A percentile compares a stretch with the other conserved stretches of the same genome.
These are phyloP conservation scores for Pseudogymnoascus pannorum DNA, from an alignment of 2,329 filamentous ascomycete genomes.

Conservation along the genomic window DNA sequence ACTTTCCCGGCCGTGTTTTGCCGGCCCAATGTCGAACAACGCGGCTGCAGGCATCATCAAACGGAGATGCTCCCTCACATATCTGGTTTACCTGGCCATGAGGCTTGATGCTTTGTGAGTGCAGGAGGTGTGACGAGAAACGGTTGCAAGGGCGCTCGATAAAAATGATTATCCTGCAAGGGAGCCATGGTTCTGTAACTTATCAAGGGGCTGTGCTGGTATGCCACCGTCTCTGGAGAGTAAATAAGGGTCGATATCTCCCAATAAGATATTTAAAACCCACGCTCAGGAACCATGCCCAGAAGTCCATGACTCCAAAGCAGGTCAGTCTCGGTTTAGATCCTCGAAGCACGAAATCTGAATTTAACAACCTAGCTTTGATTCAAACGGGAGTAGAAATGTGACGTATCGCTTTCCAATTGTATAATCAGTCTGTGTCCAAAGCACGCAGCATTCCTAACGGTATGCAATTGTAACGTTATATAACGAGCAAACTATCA, in stretches of 20 bases:
- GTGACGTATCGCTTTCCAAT: not conserved
- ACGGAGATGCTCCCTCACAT: not conserved
- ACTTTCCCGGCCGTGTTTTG: not conserved
- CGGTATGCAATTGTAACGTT: not conserved
- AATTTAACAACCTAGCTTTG: not conserved
- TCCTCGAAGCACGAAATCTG: not conserved
- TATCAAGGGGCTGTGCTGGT: not conserved
- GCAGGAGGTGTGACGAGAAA: not conserved
- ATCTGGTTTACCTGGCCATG: constrained; percentile 3
- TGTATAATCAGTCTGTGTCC: not conserved
- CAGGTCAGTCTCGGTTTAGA: not conserved
- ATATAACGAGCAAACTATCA: not conserved
- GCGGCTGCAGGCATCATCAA: constrained; percentile 4
- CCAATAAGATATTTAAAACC: not conserved
- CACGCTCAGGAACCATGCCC: not conserved
- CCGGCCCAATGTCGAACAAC: constrained; percentile 1
- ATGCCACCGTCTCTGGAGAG: not conserved
- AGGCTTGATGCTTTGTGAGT: not conserved
- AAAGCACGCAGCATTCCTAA: not conserved
- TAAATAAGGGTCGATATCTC: not conserved
- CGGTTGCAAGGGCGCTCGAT: not conserved
- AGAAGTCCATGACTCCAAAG: not conserved
- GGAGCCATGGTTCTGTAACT: not conserved
- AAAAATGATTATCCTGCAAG: not conserved
- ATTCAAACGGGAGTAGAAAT: not conserved